phyloP scores from a whole-genome alignment of 2,329 filamentous ascomycete genomes.

The Thermothelomyces thermophilus region DNA sequence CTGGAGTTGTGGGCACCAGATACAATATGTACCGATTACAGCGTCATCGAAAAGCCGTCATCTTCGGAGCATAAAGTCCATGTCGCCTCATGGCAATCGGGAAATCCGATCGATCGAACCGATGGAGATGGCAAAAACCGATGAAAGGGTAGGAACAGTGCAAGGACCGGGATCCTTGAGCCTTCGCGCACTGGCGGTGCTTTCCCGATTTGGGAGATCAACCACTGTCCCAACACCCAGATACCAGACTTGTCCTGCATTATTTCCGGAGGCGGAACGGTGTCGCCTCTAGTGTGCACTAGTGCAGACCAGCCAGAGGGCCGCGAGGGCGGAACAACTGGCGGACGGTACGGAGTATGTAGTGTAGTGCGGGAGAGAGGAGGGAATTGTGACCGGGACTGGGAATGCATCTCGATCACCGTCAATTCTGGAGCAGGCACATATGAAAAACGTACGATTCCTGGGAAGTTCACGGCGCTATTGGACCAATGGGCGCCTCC shows the following conservation, averaged over 20 bases:
- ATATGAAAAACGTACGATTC: conserved; percentile 31
- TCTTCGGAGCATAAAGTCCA: no score
- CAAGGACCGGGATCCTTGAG: background rate
- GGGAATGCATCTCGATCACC: conserved; percentile 26
- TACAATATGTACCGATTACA: no score
- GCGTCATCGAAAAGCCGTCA: background rate
- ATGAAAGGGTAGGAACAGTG: background rate
- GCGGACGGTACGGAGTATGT: background rate
- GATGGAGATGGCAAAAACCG: no score
- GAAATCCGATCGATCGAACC: no score
- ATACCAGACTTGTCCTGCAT: background rate
- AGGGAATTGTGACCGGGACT: background rate
- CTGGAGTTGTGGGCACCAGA: no score
- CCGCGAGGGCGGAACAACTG: background rate
- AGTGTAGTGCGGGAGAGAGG: background rate
- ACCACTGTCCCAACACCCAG: background rate
- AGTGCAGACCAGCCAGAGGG: background rate
- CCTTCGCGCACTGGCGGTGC: no score
- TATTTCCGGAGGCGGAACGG: background rate
- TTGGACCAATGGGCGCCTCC: conserved; percentile 23
- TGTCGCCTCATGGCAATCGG: no score
- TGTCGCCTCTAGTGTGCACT: no score
- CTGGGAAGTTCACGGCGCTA: conserved; percentile 19
- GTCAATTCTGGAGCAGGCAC: conserved; percentile 17
- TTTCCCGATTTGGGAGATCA: background rate